Base-by-base conservation (phyloP, 1,284 basidiomycete genomes). In the Cerioporus squamosus region DNA sequence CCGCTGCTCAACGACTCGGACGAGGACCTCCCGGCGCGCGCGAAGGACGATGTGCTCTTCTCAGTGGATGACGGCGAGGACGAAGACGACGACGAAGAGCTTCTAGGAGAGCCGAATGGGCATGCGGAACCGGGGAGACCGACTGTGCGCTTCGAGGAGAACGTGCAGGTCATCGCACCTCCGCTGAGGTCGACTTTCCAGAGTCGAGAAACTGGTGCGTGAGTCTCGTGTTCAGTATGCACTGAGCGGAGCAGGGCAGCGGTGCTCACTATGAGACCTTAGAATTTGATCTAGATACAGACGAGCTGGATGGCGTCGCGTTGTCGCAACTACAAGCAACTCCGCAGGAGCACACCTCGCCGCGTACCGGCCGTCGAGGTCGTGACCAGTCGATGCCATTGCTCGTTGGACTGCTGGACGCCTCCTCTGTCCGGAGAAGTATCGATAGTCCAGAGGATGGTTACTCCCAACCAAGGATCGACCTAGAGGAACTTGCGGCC, bases 281-380 rank as follows among this genome's bases (percentile, higher is more conserved):
- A 93, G 91, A 91, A 70, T 93, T 81, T 71, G 91, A 93, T 18
- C 81, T 91, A 33, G 91, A 93, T 67, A 78, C 84, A 0, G 90
- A 92, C 69, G 89, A 90, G 42, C 72, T 93, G 17, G 90, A 92
- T 57, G 87, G 88, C 24, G 77, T 80, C 5, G 71, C 80, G 42
- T 65, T 80, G 23, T 70, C 70, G 3, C 79, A 79, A 51, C 72
- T 80, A 15, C 72, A 69, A 33, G 62, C 69, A 14, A 72, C 66
- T 36, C 60, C 70, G 33, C 72, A 70, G 33, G 68, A 66, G 33
- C 73, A 65, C 24, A 67, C 73, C 6, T 70, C 70, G 17, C 18
- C n/a, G 20, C n/a, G 40, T 18, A 69, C 74, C 12, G 68, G 77
- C 33, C 70, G 79, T 29, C 70, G 77, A 36, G 71, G 72, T 58